phyloP scores from a whole-genome alignment of 768 basidiomycete species.

The Lepiota subincarnata region DNA sequence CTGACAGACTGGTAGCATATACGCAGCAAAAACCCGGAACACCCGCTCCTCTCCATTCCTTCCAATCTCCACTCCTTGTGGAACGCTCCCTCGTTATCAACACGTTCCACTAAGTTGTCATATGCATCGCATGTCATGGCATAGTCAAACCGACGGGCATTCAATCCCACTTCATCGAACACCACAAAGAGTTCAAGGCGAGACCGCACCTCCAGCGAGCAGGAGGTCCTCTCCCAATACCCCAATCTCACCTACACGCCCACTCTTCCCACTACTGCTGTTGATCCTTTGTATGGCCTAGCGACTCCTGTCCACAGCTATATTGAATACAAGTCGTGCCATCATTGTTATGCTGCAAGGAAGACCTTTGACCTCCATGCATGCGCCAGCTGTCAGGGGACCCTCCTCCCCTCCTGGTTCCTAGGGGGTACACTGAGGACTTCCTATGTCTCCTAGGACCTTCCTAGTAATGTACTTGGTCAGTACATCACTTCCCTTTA shows the following conservation, averaged over 20 bases:
- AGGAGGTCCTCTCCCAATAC: neutral
- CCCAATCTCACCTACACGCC: constrained; percentile 4
- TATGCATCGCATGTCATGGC: constrained; percentile 5
- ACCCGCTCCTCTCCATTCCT: no score
- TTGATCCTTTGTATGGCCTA: neutral
- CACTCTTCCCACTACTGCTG: neutral
- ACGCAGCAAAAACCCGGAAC: no score
- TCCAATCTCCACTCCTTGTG: neutral
- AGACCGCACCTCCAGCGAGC: neutral
- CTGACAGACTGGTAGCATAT: no score
- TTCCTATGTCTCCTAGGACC: no score
- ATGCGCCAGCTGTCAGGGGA: no score
- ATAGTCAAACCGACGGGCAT: neutral
- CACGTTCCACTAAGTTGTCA: neutral
- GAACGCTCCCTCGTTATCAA: neutral
- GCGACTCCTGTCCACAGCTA: neutral
- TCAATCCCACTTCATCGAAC: neutral
- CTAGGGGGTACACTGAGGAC: no score
- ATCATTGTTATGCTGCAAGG: neutral
- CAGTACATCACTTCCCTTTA: no score
- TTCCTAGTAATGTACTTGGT: no score
- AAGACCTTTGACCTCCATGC: neutral
- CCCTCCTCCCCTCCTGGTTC: no score
- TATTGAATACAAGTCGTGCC: neutral
- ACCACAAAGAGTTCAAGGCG: neutral